Evolutionary conservation across 371 early-diverging fungal genomes (phyloP), one percentile per base, ranked within the genome.

Genomic region (Umbelopsis sp.): DNA sequence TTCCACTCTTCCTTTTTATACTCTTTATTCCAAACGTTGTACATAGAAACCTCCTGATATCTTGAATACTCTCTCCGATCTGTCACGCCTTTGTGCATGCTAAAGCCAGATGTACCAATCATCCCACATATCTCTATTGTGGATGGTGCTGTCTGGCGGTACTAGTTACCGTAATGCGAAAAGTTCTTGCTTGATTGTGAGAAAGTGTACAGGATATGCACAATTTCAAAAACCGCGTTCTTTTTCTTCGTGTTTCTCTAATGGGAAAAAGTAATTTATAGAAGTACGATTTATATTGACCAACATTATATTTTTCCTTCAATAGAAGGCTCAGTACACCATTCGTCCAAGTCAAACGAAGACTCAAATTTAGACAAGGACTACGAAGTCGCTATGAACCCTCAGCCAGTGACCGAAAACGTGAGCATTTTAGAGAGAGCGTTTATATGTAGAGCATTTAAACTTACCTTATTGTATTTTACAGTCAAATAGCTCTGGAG

Each of bases 261-360:
- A 41, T 4, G 41, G 11, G 48, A 16, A 18, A 48, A 8, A 48
- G 16, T 18, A 48, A 16, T n/a, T 48, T 18, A 16, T 18, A 35
- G 11, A 35, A 11, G 7, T 32, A 8, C 14, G 29, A 14, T 16
- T 18, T 57, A 32, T 57, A 57, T 57, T 57, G 57, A 57, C 57
- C 57, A 57, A 29, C 0, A 18, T 11, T 18, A 57, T 12, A 57
- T 57, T 29, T 22, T 35, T 24, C 22, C 37, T 35, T 57, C 35
- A 29, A 57, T 35, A 57, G 57, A 57, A 14, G 57, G 57, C 57
- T 25, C 57, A 35, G 57, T 35, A 35, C 32, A 29, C 57, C 35
- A 18, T 57, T 32, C 57, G 16, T 57, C 4, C 57, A 25, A 35
- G 37, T 57, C 57, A 35, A 35, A 57, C 57, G 35, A 57, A 57